Base-by-base conservation (phyloP, 192 early-diverging fungal species). In the Neocallimastix lanati region DNA sequence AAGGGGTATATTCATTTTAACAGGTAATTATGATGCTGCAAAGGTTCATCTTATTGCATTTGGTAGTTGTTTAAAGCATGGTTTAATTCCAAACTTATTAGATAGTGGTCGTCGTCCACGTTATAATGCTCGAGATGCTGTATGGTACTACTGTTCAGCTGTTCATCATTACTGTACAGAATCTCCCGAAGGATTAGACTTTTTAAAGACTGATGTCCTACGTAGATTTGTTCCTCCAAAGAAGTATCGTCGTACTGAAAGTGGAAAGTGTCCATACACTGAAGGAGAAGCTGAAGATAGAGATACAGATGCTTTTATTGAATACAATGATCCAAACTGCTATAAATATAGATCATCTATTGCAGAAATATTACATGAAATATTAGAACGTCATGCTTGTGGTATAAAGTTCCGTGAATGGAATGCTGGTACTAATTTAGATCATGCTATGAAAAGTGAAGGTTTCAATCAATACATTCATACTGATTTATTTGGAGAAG, bases 101-200 rank as follows among this genome's bases (percentile, higher is more conserved):
- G 96, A 99, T 81, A 86, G 92, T 78, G 93, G 92, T 1, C 88
- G 92, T 13, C 85, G 84, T 29, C 95, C 96, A 25, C 86, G 98
- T 7, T 99, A 96, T 86, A 99, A 99, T 83, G 95, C 96, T 21
- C 89, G 96, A 28, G 96, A 99, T 84, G 94, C 98, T 2, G 89
- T 92, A 2, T 99, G 98, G 96, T 99, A 92, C 89, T 99, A 93
- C 89, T 84, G 97, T 77, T 92, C 94, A 80, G 90, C 92, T 1
- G 92, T 98, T n/a, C 93, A 94, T 80, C 85, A 92, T 77, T 99
- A 99, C 83, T 96, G 93, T 81, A 84, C 86, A 12, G 78, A 87
- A 9, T 84, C 88, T 5, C 91, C 93, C 4, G 93, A 98, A 80
- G 96, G 96, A 4, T 77, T 88, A 13, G 87, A 80, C 14, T 92